A percentile compares a stretch with the other conserved stretches of the same genome.
These are phyloP conservation scores for Croton setiger DNA, from an alignment of 441 rosid species.

Conservation along the genomic window DNA sequence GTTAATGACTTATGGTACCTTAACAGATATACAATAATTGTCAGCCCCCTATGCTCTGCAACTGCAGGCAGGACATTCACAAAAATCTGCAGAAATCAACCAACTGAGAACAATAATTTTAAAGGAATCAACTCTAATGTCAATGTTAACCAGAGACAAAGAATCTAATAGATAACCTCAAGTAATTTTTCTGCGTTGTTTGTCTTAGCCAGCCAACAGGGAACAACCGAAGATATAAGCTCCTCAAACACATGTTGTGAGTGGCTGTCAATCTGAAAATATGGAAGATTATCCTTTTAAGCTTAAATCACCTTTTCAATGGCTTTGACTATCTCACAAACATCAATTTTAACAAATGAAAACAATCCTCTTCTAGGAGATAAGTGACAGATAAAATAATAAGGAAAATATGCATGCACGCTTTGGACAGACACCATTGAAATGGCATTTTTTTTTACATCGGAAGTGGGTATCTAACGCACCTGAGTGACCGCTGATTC, in stretches of 20 bases:
- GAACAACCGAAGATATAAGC: conserved; percentile 77
- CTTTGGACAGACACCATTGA: neutral
- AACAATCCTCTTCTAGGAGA: neutral
- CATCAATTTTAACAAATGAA: neutral
- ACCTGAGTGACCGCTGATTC: conserved; percentile 91
- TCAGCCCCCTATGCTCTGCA: conserved; percentile 76
- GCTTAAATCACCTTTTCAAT: neutral
- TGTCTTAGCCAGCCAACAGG: conserved; percentile 79
- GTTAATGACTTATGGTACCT: conserved; percentile 42
- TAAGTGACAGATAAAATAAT: neutral
- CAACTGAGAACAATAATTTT: conserved; percentile 20
- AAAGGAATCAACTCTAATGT: conserved; percentile 8
- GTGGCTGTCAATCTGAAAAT: conserved; percentile 68
- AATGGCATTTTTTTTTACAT: neutral
- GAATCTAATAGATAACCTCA: conserved; percentile 47
- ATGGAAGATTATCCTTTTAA: neutral
- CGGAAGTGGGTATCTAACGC: conserved; percentile 31
- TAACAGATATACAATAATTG: conserved; percentile 69
- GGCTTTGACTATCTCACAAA: neutral
- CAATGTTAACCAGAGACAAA: conserved; percentile 1
- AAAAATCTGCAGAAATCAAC: conserved; percentile 59
- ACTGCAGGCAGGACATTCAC: conserved; percentile 75
- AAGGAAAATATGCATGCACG: neutral
- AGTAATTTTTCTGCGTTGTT: conserved; percentile 55
- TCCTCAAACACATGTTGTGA: conserved; percentile 77